Evolutionary conservation across 2,329 filamentous ascomycete species (phyloP).

Genomic region (Coniochaeta hoffmannii): DNA sequence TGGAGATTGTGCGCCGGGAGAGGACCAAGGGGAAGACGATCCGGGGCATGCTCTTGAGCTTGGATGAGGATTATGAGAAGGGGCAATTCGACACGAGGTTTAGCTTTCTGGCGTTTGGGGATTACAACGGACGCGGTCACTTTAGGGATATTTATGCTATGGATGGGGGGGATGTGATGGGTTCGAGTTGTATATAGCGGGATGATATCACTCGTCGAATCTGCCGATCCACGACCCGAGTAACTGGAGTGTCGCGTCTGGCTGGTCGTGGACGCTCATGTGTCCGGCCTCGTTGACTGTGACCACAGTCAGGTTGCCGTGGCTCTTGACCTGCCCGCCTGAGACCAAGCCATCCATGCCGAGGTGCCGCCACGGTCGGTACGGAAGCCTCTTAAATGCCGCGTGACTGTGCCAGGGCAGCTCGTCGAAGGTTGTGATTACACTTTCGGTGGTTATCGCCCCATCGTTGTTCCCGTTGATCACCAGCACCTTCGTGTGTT

Average conservation of each 20-base stretch:
- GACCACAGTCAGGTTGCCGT: constrained; percentile 3
- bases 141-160: not conserved
- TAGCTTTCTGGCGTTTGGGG: not conserved
- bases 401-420: not conserved
- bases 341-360: not conserved
- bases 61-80: constrained; percentile 2
- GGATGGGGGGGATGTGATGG: no score
- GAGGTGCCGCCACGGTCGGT: not conserved
- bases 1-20: not conserved
- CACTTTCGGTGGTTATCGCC: not conserved
- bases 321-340: not conserved
- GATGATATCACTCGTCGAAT: no score
- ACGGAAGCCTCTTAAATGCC: not conserved
- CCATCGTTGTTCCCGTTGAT: constrained; percentile 8
- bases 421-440: not conserved
- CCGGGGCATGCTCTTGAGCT: not conserved
- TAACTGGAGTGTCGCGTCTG: not conserved
- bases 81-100: not conserved
- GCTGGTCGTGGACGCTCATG: constrained; percentile 3
- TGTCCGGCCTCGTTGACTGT: constrained; percentile 6
- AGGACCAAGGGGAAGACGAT: not conserved
- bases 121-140: not conserved
- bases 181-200: no score
- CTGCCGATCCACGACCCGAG: not conserved
- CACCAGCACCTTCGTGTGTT: constrained; percentile 3